Percentiles rank a stretch among this genome's conserved stretches.
Evolutionary conservation across 176 grass and related monocot genomes (phyloP).

Genomic region (Tuctoria greenei): DNA sequence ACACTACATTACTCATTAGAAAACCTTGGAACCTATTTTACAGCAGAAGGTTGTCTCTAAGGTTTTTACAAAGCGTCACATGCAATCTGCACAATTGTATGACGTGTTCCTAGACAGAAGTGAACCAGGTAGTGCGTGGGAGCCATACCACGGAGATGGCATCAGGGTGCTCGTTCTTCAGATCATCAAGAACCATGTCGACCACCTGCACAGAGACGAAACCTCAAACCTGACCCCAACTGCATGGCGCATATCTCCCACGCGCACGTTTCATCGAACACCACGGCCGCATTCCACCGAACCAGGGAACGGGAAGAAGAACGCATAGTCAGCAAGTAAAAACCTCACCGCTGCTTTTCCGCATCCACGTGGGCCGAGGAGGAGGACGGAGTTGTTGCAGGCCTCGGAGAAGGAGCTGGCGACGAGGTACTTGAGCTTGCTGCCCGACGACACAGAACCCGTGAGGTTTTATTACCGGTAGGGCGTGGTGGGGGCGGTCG

Average conservation of each 20-base stretch:
- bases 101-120: neutral
- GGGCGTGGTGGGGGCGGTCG: neutral
- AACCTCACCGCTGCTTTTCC: conserved; percentile 70
- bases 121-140: neutral
- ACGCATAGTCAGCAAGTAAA: neutral
- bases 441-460: conserved; percentile 29
- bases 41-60: neutral
- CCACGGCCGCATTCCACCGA: neutral
- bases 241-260: neutral
- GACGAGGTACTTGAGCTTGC: conserved; percentile 79
- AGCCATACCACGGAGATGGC: conserved; percentile 71
- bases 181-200: conserved; percentile 82
- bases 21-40: neutral
- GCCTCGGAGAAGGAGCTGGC: conserved; percentile 67
- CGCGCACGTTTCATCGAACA: conserved; percentile 28
- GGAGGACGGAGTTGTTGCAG: conserved; percentile 83
- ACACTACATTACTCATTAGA: neutral
- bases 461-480: neutral
- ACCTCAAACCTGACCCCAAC: neutral
- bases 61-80: neutral
- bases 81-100: neutral
- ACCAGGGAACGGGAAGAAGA: neutral
- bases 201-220: conserved; percentile 51
- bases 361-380: conserved; percentile 65
- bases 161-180: conserved; percentile 70